These are phyloP conservation scores for Staphylotrichum tortipilum DNA, from an alignment of 495 filamentous ascomycete genomes.

Conservation along the genomic window DNA sequence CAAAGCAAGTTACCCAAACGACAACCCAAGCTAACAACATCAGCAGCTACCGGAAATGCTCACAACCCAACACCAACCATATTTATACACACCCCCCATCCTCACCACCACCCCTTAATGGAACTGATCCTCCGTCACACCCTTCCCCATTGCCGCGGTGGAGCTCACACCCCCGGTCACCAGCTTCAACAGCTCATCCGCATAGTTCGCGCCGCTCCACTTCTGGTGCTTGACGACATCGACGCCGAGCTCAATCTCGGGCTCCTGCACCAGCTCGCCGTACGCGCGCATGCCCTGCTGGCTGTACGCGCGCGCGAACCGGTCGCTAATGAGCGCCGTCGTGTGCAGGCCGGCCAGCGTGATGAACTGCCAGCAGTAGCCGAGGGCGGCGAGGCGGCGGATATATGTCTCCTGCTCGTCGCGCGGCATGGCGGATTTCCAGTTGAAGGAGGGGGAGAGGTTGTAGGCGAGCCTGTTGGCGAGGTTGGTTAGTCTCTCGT, in stretches of 20 bases:
- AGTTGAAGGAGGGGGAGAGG: conserved; percentile 97
- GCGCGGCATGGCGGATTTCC: conserved; percentile 93
- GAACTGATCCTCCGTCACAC: conserved; percentile 97
- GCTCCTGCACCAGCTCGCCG: conserved; percentile 93
- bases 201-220: conserved; percentile 91
- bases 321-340: conserved; percentile 80
- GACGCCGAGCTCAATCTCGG: conserved; percentile 81
- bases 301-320: conserved; percentile 76
- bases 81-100: background rate
- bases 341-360: conserved; percentile 96
- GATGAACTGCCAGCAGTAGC: conserved; percentile 99
- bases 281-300: conserved; percentile 90
- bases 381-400: conserved; percentile 70
- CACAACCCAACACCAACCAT: background rate
- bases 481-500: conserved; percentile 9
- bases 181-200: conserved; percentile 94
- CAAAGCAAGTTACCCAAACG: too few species aligned
- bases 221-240: conserved; percentile 99
- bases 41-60: too few species aligned
- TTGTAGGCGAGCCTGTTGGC: conserved; percentile 76
- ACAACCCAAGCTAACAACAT: too few species aligned
- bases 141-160: conserved; percentile 93
- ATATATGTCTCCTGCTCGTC: conserved; percentile 97
- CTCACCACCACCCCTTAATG: conserved; percentile 25
- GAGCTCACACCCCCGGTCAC: conserved; percentile 85